Base-by-base conservation (phyloP, 2,329 filamentous ascomycete genomes). In the Ascochyta pisi region DNA sequence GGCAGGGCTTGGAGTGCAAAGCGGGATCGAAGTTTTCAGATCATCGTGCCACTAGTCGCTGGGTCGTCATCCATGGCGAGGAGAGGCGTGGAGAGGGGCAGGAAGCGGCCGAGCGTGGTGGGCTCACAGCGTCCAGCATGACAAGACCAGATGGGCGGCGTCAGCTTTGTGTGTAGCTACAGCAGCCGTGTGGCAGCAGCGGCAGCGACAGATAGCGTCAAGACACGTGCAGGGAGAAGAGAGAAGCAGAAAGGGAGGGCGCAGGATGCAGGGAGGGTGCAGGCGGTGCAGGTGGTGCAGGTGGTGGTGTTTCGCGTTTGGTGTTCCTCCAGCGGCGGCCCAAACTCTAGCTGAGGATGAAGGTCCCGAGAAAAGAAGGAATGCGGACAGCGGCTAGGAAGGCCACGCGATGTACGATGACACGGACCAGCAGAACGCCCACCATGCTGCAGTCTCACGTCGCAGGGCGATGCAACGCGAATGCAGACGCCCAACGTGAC, bases 381-480 rank as follows among this genome's bases (percentile, higher is more conserved):
- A 57, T 50, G 52, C 38, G 34, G 41, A 51, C 50, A 47, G 50
- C 42, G 50, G 42, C 42, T 47, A 50, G 46, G 52, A 50, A 50
- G 41, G 41, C 41, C 41, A 53, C 29, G 43, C 53, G n/a, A 57
- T 37, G 43, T 42, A 43, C 44, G 40, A 54, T 45, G 45, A 55
- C 48, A 57, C 54, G 54, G 54, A 51, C 12, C 54, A 57, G 54
- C 48, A 52, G 43, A 45, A 44, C 54, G 38, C 38, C 54, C 48
- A 49, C 38, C 19, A 27, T 19, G 33, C 31, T 33, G 48, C 54
- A 37, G 54, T 22, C 47, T 35, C 53, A 23, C 47, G 23, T 22
- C 15, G 54, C 54, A 24, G 22, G 31, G 29, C 38, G 27, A 40
- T 22, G 44, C 54, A 29, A 19, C 37, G 34, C 38, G 37, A 13